Percentiles rank a stretch among this genome's conserved stretches.
These are phyloP conservation scores for Setomelanomma holmii DNA, from an alignment of 2,329 filamentous ascomycete species.

Conservation along the genomic window DNA sequence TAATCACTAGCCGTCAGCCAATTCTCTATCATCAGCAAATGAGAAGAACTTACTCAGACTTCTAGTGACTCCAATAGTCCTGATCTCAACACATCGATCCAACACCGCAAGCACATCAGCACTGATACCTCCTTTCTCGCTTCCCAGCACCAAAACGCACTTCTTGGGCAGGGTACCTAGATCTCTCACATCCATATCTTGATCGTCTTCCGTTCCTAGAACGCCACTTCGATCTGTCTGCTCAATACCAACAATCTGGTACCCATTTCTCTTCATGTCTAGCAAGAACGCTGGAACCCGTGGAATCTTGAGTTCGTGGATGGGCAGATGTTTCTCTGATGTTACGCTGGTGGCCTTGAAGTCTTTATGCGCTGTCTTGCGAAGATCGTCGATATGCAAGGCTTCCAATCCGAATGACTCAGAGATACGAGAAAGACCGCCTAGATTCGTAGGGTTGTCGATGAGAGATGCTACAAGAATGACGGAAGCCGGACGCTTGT, in stretches of 20 bases:
- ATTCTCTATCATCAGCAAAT: background rate
- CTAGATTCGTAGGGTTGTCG: conserved; percentile 59
- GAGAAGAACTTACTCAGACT: conserved; percentile 51
- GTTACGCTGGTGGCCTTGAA: conserved; percentile 60
- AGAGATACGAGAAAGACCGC: conserved; percentile 58
- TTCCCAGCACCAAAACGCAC: conserved; percentile 57
- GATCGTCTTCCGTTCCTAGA: conserved; percentile 43
- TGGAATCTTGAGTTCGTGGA: conserved; percentile 46
- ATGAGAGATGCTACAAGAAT: conserved; percentile 60
- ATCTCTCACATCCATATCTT: conserved; percentile 17
- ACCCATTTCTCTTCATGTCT: conserved; percentile 55
- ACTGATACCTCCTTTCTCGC: conserved; percentile 60
- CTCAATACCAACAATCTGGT: conserved; percentile 60
- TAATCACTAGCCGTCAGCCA: background rate
- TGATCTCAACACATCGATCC: conserved; percentile 61
- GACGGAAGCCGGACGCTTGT: conserved; percentile 43
- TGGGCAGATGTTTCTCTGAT: conserved; percentile 58
- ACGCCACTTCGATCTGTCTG: conserved; percentile 60
- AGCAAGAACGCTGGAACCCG: conserved; percentile 49
- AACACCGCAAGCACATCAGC: conserved; percentile 56
- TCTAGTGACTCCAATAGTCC: conserved; percentile 59
- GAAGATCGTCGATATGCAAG: conserved; percentile 53
- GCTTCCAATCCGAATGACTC: conserved; percentile 60
- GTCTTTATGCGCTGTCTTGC: conserved; percentile 53
- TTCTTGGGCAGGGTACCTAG: conserved; percentile 45